A percentile compares a stretch with the other conserved stretches of the same genome.
phyloP scores from a whole-genome alignment of 148 eudicot genomes.

The Nyssa sinensis region DNA sequence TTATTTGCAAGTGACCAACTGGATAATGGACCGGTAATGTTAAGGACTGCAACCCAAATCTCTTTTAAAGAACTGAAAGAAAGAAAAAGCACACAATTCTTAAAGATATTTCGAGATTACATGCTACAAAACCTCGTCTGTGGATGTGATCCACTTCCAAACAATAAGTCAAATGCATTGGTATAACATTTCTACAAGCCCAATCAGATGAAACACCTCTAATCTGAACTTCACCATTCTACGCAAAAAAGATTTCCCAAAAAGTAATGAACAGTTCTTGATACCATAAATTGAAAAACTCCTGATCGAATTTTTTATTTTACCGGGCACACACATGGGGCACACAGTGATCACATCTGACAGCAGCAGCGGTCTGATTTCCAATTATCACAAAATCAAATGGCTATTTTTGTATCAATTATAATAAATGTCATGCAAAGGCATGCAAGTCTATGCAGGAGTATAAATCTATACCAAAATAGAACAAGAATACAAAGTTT shows the following conservation, averaged over 20 bases:
- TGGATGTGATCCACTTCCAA: background rate
- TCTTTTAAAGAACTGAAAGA: constrained; percentile 76
- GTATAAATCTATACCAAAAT: background rate
- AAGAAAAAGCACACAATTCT: background rate
- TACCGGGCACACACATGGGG: background rate
- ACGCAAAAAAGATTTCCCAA: no score
- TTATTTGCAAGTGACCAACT: constrained; percentile 87
- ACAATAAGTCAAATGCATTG: background rate
- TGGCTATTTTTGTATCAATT: background rate
- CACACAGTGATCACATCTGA: background rate
- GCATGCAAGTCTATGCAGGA: background rate
- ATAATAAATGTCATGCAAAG: background rate
- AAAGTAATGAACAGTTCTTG: no score
- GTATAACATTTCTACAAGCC: no score
- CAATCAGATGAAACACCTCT: background rate
- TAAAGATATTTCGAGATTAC: background rate
- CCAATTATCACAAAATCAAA: background rate
- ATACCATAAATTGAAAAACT: no score
- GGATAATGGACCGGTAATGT: constrained; percentile 87
- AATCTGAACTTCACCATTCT: background rate
- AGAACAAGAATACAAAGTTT: background rate
- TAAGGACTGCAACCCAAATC: constrained; percentile 87
- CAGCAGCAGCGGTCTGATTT: background rate
- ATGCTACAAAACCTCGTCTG: background rate
- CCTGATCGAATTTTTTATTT: no score